phyloP scores from a whole-genome alignment of 805 yeast species.

The Candida silvicultrix region DNA sequence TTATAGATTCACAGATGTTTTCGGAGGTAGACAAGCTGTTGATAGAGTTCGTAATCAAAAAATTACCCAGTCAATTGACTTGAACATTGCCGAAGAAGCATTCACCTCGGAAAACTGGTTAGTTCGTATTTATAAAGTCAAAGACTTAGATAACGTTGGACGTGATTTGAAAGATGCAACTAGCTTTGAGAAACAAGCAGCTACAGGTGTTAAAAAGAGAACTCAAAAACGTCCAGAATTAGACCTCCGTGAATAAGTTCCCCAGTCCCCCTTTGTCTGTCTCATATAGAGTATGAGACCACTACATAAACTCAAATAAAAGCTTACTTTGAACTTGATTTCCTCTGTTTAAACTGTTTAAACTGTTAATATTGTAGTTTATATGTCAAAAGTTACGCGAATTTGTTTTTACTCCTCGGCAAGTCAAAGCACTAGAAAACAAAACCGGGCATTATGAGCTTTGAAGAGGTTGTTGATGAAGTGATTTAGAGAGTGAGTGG shows the following conservation, averaged over 20 bases:
- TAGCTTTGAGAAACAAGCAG: constrained; percentile 36
- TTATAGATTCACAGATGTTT: constrained; percentile 75
- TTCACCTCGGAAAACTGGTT: constrained; percentile 96
- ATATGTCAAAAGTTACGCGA: too few relatives aligned
- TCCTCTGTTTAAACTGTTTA: too few relatives aligned
- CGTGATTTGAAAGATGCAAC: constrained; percentile 63
- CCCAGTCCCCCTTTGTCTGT: too few relatives aligned
- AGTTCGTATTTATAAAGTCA: constrained; percentile 89
- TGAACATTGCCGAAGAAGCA: constrained; percentile 85
- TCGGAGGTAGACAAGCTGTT: constrained; percentile 47
- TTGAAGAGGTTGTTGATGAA: too few relatives aligned
- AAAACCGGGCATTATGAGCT: too few relatives aligned
- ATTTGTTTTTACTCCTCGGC: too few relatives aligned
- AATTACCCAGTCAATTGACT: constrained; percentile 50
- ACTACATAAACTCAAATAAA: background rate
- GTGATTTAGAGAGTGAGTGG: too few relatives aligned
- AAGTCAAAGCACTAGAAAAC: too few relatives aligned
- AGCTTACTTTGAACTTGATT: too few relatives aligned
- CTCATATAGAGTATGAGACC: background rate
- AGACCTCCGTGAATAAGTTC: constrained; percentile 34
- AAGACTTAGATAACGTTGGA: constrained; percentile 82
- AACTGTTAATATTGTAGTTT: too few relatives aligned
- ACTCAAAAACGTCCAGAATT: constrained; percentile 45
- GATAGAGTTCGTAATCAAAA: constrained; percentile 90
- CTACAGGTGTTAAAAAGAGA: constrained; percentile 31